These are phyloP conservation scores for Bipolaris sorokiniana DNA, from an alignment of 2,329 filamentous ascomycete genomes.

Conservation along the genomic window DNA sequence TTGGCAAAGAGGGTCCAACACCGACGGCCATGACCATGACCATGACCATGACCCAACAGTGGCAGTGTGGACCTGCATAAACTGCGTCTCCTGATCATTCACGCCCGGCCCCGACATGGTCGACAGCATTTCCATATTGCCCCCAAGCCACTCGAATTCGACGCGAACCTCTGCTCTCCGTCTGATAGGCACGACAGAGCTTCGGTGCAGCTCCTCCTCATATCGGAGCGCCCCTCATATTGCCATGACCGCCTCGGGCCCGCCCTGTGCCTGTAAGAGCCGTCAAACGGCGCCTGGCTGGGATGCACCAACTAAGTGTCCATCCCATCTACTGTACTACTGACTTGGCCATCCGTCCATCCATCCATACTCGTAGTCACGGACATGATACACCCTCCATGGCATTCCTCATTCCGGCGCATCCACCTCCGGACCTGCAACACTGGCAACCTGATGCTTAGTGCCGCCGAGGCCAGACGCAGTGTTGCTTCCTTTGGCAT, in stretches of 20 bases:
- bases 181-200: constrained; percentile 29
- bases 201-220: constrained; percentile 32
- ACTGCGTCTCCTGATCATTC: constrained; percentile 29
- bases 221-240: constrained; percentile 36
- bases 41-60: constrained; percentile 26
- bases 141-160: constrained; percentile 31
- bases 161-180: constrained; percentile 21
- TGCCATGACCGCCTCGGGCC: constrained; percentile 18
- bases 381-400: constrained; percentile 3
- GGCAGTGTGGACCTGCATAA: constrained; percentile 43
- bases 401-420: not conserved
- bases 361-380: not conserved
- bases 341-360: constrained; percentile 1
- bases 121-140: constrained; percentile 32
- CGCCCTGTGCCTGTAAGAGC: constrained; percentile 29
- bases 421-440: constrained; percentile 5
- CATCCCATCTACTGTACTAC: not conserved
- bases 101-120: constrained; percentile 24
- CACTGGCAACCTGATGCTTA: not conserved
- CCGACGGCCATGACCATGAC: constrained; percentile 23
- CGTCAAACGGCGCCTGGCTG: constrained; percentile 18
- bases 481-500: not conserved
- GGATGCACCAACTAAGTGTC: too few species aligned
- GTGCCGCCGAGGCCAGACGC: constrained; percentile 1
- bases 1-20: constrained; percentile 26